Evolutionary conservation across 805 yeast species (phyloP), one percentile per base, ranked within the genome.

Genomic region (Sugiyamaella marilandica): DNA sequence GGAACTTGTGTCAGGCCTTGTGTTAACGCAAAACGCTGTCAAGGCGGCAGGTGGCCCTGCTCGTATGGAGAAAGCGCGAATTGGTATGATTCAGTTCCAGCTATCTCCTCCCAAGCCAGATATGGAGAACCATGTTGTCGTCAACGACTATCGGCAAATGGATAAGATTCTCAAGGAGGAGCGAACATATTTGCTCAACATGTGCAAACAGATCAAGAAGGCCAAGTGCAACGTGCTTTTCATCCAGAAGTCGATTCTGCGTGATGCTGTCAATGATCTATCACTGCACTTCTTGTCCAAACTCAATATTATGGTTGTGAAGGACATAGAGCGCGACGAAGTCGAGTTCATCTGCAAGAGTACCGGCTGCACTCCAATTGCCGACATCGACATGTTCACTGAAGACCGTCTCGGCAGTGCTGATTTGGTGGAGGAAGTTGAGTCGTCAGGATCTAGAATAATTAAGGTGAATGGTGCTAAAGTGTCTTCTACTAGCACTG

Each of bases 131-230:
- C 92, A 91, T 67, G 92, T 94, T 47, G 96, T 94, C 53, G 98
- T 94, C 51, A 94, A 87, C 67, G 99, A 94, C 71, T 94, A 94
- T 75, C 82, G 99, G 72, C 99, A 94, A 73, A 94, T 94, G 99
- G 99, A 94, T 72, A 94, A 92, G 74, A 94, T 94, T 62, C 77
- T 94, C 67, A 94, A 95, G 68, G 99, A 94, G 73, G 99, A 94
- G 77, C 84, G 99, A 69, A 94, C 96, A 29, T 94, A 94, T 68
- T 74, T 94, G 65, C 79, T 94, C 67, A 92, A 92, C 70, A 87
- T 94, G 68, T 91, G 97, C 76, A 94, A 94, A 72, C 89, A 88
- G 68, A 89, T 94, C 73, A 94, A 95, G 68, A 94, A 94, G 78
- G 85, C 97, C 59, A 94, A 91, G 72, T 94, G 99, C 76, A 91